Base-by-base conservation (phyloP, 2,329 filamentous ascomycete species). In the Chalaropsis thielavioides region DNA sequence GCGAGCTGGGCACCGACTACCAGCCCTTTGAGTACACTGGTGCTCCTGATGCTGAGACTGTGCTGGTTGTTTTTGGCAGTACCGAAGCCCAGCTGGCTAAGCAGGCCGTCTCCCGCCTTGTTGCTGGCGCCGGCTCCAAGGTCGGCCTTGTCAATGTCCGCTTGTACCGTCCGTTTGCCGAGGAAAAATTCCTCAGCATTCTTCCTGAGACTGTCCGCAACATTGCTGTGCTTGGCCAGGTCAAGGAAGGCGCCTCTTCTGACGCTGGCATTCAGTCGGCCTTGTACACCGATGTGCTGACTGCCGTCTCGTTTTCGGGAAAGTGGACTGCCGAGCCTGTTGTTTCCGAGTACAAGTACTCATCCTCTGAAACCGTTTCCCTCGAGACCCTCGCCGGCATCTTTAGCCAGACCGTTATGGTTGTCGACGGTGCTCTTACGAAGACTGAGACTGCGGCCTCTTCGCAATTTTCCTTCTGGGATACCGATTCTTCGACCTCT, bases 21-120 rank as follows among this genome's bases (percentile, higher is more conserved):
- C 83, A 87, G 71, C 84, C 90, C 6, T 99, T 97, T 71, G 94
- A 99, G 77, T 99, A 99, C 77, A 83, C 87, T 71, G 94, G 94
- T 27, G 90, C 97, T 73, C 79, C 83, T 61, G 79, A 84, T 54
- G 84, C 94, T 3, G 88, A 92, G 69, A 85, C 86, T 10, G 90
- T 99, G 17, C 78, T 97, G 41, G 91, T 97, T 38, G 89, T 90
- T 56, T 96, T 99, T 71, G 94, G 94, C 70, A 96, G 90, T 67
- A 84, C 92, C 4, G 94, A 99, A 78, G 85, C 89, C 15, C 91
- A 94, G 70, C 78, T 97, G 67, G 85, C 90, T 66, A 86, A 87
- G 69, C 90, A 96, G 76, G 84, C 96, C 63, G 85, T 90, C 11
- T 79, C 80, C 54, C 84, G 86, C 49, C 79, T 97, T 59, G 83